Percentiles rank a stretch among this genome's conserved stretches.
Evolutionary conservation across 441 rosid genomes (phyloP).

Genomic region (Metrosideros polymorpha): DNA sequence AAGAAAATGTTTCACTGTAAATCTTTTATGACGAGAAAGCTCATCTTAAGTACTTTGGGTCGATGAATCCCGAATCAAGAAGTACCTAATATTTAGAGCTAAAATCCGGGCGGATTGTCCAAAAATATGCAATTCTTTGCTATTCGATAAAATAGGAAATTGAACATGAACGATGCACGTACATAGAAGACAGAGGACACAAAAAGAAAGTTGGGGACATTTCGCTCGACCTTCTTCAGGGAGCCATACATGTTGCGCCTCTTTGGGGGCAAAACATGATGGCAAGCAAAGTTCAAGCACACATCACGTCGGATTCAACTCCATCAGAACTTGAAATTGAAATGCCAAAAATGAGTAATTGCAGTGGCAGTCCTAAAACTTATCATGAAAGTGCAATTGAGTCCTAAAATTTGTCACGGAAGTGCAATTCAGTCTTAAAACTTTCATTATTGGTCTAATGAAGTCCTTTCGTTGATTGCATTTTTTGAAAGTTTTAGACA

Average conservation of each 20-base stretch:
- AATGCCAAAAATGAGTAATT: too few species aligned
- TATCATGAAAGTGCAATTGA: too few species aligned
- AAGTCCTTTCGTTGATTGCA: too few species aligned
- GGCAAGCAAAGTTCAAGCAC: background rate
- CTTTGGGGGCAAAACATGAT: background rate
- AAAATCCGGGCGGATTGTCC: background rate
- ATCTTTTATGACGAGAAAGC: background rate
- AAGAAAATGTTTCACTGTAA: background rate
- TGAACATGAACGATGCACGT: too few species aligned
- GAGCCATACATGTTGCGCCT: background rate
- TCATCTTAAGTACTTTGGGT: background rate
- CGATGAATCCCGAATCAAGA: background rate
- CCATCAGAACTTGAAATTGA: background rate
- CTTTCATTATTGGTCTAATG: too few species aligned
- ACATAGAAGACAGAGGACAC: background rate
- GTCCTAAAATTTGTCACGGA: too few species aligned
- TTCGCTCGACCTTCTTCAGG: background rate
- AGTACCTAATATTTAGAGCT: background rate
- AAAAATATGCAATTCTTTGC: background rate
- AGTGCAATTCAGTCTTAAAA: too few species aligned
- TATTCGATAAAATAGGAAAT: background rate
- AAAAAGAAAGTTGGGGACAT: background rate
- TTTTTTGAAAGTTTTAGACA: too few species aligned
- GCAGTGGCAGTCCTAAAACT: too few species aligned
- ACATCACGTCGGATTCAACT: background rate